Conservation (phyloP, 148 eudicot genomes). For the Simmondsia chinensis region DNA sequence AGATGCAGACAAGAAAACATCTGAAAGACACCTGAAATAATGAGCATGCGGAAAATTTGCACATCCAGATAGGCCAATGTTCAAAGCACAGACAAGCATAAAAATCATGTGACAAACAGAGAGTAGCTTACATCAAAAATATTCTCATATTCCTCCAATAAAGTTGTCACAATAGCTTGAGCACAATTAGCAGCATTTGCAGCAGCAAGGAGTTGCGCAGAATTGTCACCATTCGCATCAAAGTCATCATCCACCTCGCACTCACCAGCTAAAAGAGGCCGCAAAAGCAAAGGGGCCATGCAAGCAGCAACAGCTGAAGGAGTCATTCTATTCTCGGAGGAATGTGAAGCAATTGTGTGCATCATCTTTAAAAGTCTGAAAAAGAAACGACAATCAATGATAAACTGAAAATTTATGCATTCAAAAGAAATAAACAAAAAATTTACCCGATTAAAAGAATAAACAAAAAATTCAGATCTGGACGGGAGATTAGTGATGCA, state of each 20-base stretch:
- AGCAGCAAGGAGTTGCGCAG: slow-evolving; percentile 97
- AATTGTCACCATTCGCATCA: slow-evolving; percentile 70
- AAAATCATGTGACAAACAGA: slow-evolving; percentile 3
- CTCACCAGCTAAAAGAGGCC: slow-evolving; percentile 97
- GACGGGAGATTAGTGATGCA: too few relatives aligned
- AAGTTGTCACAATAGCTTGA: slow-evolving; percentile 78
- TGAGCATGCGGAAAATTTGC: too few relatives aligned
- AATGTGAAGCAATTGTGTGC: slow-evolving; percentile 72
- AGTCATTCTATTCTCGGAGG: slow-evolving; percentile 89
- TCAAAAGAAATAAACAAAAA: not conserved
- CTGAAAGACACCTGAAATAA: too few relatives aligned
- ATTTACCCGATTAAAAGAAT: too few relatives aligned
- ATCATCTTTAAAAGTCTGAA: slow-evolving; percentile 88
- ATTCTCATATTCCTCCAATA: slow-evolving; percentile 85
- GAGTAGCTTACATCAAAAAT: slow-evolving; percentile 71
- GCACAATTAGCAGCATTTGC: slow-evolving; percentile 99
- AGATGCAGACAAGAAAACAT: not conserved
- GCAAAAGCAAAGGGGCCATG: slow-evolving; percentile 98
- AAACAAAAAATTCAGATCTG: too few relatives aligned
- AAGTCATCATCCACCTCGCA: slow-evolving; percentile 93
- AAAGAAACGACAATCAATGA: not conserved
- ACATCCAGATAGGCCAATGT: too few relatives aligned
- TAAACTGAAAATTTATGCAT: too few relatives aligned
- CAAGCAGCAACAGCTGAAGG: slow-evolving; percentile 98
- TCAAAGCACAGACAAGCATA: not conserved